Evolutionary conservation across 768 basidiomycete species (phyloP).

Genomic region (Russula sp.): DNA sequence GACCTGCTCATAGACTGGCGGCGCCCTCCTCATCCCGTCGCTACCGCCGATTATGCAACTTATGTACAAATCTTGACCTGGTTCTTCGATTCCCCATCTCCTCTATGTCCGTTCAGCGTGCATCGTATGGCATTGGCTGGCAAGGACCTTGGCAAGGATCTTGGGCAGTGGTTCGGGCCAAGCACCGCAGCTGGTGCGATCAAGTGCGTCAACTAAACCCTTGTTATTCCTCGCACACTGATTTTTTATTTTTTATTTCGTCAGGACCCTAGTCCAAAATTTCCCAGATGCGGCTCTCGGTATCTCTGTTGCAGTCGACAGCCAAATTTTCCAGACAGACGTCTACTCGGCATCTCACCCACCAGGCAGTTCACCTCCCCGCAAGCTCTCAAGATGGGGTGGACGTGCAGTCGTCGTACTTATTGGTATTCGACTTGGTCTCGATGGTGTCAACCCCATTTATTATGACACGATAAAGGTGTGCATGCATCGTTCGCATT

Average conservation of each 20-base stretch:
- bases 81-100: constrained; percentile 88
- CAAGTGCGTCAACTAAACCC: constrained; percentile 43
- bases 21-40: constrained; percentile 54
- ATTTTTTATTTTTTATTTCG: neutral
- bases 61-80: constrained; percentile 91
- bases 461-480: constrained; percentile 86
- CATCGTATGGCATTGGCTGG: constrained; percentile 95
- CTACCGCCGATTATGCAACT: constrained; percentile 64
- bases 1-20: constrained; percentile 67
- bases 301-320: constrained; percentile 78
- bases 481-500: constrained; percentile 15
- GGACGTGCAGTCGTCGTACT: constrained; percentile 79
- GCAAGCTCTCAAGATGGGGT: constrained; percentile 52
- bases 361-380: constrained; percentile 29
- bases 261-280: constrained; percentile 65
- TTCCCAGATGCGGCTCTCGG: constrained; percentile 79
- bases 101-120: constrained; percentile 85
- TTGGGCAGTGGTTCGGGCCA: constrained; percentile 98
- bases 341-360: constrained; percentile 69
- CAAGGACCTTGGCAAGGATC: constrained; percentile 90
- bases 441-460: constrained; percentile 92
- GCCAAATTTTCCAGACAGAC: constrained; percentile 77
- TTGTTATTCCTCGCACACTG: neutral
- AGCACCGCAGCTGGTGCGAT: constrained; percentile 97
- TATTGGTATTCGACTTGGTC: constrained; percentile 78